A percentile compares a stretch with the other conserved stretches of the same genome.
These are phyloP conservation scores for Cytidiella melzeri DNA, from an alignment of 768 basidiomycete genomes.

Conservation along the genomic window DNA sequence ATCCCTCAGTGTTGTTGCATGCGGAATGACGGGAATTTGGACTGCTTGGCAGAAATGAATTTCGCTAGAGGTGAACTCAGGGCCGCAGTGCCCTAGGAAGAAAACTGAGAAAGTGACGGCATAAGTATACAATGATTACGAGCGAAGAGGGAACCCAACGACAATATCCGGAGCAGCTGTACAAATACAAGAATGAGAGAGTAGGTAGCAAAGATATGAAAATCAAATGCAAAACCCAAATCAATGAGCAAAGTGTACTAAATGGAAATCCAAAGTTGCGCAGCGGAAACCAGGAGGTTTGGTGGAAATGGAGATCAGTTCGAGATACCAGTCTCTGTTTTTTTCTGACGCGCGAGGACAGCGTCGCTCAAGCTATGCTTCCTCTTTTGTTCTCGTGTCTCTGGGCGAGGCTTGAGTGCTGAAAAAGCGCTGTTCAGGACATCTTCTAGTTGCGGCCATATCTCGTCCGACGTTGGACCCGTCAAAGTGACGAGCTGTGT, in stretches of 20 bases:
- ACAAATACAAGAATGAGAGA: background rate
- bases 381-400: slow-evolving; percentile 35
- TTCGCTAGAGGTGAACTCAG: too few species aligned
- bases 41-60: background rate
- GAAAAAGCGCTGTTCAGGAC: slow-evolving; percentile 56
- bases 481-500: slow-evolving; percentile 54
- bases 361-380: slow-evolving; percentile 52
- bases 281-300: background rate
- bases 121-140: too few species aligned
- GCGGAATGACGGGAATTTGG: background rate
- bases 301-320: background rate
- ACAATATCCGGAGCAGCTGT: background rate
- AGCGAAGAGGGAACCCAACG: too few species aligned
- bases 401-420: slow-evolving; percentile 43
- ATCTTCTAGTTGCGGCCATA: slow-evolving; percentile 78
- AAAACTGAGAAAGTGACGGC: too few species aligned
- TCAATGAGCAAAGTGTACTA: background rate
- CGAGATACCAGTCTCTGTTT: background rate
- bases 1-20: background rate
- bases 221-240: background rate
- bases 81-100: too few species aligned
- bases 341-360: slow-evolving; percentile 28
- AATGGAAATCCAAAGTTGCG: background rate
- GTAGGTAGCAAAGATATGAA: background rate
- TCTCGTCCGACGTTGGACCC: slow-evolving; percentile 80